Evolutionary conservation across 495 filamentous ascomycete species (phyloP), one percentile per base, ranked within the genome.

Genomic region (Penicillium waksmanii): DNA sequence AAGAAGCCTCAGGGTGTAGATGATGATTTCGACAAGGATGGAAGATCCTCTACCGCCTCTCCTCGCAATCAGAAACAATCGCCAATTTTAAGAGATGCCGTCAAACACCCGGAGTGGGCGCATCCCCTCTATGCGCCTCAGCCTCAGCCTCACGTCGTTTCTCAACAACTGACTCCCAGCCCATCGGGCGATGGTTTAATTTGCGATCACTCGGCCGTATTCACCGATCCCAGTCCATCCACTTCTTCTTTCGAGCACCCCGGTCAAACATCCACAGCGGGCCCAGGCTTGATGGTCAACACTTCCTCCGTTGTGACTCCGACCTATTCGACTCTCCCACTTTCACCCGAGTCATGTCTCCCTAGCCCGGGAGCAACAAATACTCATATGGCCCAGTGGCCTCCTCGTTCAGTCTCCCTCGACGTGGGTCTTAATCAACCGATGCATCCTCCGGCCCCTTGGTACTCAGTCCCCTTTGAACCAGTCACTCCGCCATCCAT

Each of bases 381-480:
- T 9, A 46, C 58, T 1, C 35, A 62, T 49, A 50, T 66, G 27
- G 66, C 55, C 44, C 66, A 42, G 43, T 61, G 70, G 55, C 51
- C 66, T 2, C 49, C 64, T 25, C 68, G 64, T 43, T 44, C 67
- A 48, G 51, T 68, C 53, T 65, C 71, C 18, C 56, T 71, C 53
- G 73, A 70, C 58, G 35, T 68, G 54, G 61, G 55, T 25, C 54
- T 61, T 17, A 68, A 68, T 53, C 57, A 61, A 1, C 19, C 56
- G 12, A 8, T 69, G 33, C 55, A 64, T 40, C 55, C 69, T 34
- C 55, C 69, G 10, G 59, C 63, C 18, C 67, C 69, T 42, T 78
- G 75, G 75, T 77, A 74, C 55, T 53, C 65, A 6, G 64, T 76
- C 60, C 62, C 74, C 35, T 65, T 74, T 17, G 75, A 75, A 19